Evolutionary conservation across 2,329 filamentous ascomycete genomes (phyloP).

Genomic region (Hypoxylon rubiginosum): DNA sequence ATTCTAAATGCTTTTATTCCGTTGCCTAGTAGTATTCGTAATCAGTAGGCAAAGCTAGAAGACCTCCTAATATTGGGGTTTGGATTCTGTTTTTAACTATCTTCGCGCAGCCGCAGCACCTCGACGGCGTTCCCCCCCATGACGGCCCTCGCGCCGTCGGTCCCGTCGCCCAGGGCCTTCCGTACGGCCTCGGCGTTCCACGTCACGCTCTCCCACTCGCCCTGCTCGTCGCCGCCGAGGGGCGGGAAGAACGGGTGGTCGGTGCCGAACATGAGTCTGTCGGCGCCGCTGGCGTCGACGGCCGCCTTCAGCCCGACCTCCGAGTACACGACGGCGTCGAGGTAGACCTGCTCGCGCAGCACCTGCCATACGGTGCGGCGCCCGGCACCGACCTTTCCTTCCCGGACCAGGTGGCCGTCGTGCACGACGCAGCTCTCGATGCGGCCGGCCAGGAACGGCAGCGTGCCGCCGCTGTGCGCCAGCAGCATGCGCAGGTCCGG

Average conservation of each 20-base stretch:
- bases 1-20: too few relatives aligned
- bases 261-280: slow-evolving; percentile 83
- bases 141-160: slow-evolving; percentile 46
- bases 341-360: slow-evolving; percentile 80
- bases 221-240: slow-evolving; percentile 70
- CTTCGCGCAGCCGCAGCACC: slow-evolving; percentile 48
- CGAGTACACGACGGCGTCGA: slow-evolving; percentile 89
- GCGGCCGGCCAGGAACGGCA: slow-evolving; percentile 88
- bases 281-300: slow-evolving; percentile 74
- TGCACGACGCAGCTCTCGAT: slow-evolving; percentile 90
- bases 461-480: slow-evolving; percentile 88
- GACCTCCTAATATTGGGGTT: too few relatives aligned
- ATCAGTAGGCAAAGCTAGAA: too few relatives aligned
- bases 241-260: slow-evolving; percentile 91
- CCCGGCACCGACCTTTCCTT: slow-evolving; percentile 66
- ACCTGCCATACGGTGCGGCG: slow-evolving; percentile 69
- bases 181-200: slow-evolving; percentile 61
- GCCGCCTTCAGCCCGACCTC: slow-evolving; percentile 80
- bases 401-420: slow-evolving; percentile 78
- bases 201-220: slow-evolving; percentile 78
- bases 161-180: slow-evolving; percentile 49
- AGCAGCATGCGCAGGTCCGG: slow-evolving; percentile 78
- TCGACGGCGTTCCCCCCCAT: slow-evolving; percentile 53
- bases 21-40: too few relatives aligned
- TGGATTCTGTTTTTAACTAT: slow-evolving; percentile 19